Conservation (phyloP, 257 asterid genomes). For the Solanum gracilifrons region DNA sequence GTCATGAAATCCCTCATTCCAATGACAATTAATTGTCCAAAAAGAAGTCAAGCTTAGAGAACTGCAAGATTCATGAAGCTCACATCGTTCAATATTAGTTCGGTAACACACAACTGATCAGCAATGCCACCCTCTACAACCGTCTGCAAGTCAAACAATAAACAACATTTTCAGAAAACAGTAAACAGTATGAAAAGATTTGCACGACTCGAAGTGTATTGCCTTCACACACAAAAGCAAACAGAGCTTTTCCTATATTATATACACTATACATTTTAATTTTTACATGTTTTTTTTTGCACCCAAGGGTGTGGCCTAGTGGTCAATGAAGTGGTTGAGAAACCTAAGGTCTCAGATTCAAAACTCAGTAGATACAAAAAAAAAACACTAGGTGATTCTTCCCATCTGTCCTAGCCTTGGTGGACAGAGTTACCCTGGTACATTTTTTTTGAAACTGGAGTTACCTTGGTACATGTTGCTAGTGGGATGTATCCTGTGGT, state of each 20-base stretch:
- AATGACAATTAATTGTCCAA: not conserved
- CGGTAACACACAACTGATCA: constrained; percentile 76
- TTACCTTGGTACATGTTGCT: not conserved
- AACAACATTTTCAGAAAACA: not conserved
- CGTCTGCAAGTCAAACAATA: constrained; percentile 34
- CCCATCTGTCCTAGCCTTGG: not conserved
- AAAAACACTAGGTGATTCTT: not conserved
- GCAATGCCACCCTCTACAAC: constrained; percentile 76
- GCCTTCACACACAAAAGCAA: not conserved
- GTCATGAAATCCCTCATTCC: not conserved
- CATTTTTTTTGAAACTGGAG: too few species aligned
- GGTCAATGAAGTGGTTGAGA: not conserved
- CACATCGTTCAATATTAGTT: constrained; percentile 76
- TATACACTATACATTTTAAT: not conserved
- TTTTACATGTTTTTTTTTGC: not conserved
- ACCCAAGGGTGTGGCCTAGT: not conserved
- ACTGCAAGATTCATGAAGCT: constrained; percentile 13
- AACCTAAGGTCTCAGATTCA: not conserved
- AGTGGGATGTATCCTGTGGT: not conserved
- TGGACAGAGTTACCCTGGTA: not conserved
- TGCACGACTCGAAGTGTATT: not conserved
- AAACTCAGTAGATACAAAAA: not conserved
- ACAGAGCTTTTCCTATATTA: not conserved
- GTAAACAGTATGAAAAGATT: not conserved
- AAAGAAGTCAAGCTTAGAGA: not conserved